These are phyloP conservation scores for Ceratocystis lukuohia DNA, from an alignment of 2,329 filamentous ascomycete species.

Conservation along the genomic window DNA sequence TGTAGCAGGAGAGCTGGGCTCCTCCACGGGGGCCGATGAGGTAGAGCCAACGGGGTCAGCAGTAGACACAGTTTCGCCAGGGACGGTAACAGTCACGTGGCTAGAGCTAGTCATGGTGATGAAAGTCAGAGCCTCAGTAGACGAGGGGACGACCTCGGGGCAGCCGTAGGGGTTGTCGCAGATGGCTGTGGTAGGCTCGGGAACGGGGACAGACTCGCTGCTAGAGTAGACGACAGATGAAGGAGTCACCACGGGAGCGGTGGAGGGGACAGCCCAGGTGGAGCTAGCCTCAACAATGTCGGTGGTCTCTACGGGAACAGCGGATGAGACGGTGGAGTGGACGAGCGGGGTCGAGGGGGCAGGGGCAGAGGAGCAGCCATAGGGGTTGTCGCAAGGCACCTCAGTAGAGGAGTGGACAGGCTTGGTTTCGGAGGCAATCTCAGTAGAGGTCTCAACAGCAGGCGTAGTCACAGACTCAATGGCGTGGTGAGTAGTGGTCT, in stretches of 20 bases:
- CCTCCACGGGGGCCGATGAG: not conserved
- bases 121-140: constrained; percentile 14
- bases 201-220: not conserved
- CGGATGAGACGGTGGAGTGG: constrained; percentile 11
- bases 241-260: constrained; percentile 9
- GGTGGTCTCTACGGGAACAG: not conserved
- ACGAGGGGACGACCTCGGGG: constrained; percentile 8
- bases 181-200: not conserved
- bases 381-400: constrained; percentile 12
- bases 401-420: not conserved
- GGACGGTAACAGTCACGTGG: constrained; percentile 15
- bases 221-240: constrained; percentile 4
- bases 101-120: constrained; percentile 15
- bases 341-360: not conserved
- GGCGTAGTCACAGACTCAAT: not conserved
- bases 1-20: not conserved
- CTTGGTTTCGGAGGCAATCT: not conserved
- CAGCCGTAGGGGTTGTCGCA: constrained; percentile 18
- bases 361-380: constrained; percentile 12
- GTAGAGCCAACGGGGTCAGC: constrained; percentile 1
- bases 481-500: not conserved
- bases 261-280: constrained; percentile 10
- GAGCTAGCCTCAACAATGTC: constrained; percentile 3
- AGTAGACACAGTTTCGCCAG: constrained; percentile 6
- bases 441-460: not conserved